Evolutionary conservation across 1,139 yeast species (phyloP), one percentile per base, ranked within the genome.

Genomic region (Yamadazyma mexicana): DNA sequence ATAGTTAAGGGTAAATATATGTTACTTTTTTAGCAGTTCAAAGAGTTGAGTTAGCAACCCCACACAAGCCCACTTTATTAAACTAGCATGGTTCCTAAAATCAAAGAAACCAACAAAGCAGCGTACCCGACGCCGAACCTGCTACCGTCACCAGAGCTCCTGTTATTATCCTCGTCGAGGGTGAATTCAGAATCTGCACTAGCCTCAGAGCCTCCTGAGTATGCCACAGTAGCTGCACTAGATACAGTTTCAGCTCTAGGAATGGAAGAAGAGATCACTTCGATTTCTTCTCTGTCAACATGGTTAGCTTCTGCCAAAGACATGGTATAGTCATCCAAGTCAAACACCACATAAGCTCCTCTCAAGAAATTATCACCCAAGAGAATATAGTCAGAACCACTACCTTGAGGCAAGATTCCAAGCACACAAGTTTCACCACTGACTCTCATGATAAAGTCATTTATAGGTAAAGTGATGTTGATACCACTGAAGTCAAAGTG

Each of bases 321-420:
- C 22, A 88, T 68, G 53, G 81, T 79, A 39, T 66, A 61, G 46
- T 75, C 77, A 24, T 84, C 89, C 47, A 87, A 64, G 59, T 89
- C 94, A 52, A 77, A 87, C 32, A 87, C 95, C 40, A 82, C 77
- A 56, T 88, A 88, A 7, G 87, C 89, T 38, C 77, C 70, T 44
- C 87, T 73, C 52, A 89, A 64, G 62, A 87, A 81, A 24, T 82
- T 75, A 59, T 87, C 95, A 34, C 96, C 96, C 11, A 87, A 55
- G 37, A 66, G 53, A 29, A 64, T 47, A 44, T 55, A 62, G 29
- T 41, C 42, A 1, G 47, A 20, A 5, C 46, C 41, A 22, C 32
- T 12, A n/a, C 48, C 34, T 24, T 63, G 69, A 10, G 50, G 49
- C 31, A 64, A 40, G 25, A 66, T 47, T 6, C 71, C 72, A 38